Base-by-base conservation (phyloP, 2,329 filamentous ascomycete species). In the Scedosporium minutisporum region DNA sequence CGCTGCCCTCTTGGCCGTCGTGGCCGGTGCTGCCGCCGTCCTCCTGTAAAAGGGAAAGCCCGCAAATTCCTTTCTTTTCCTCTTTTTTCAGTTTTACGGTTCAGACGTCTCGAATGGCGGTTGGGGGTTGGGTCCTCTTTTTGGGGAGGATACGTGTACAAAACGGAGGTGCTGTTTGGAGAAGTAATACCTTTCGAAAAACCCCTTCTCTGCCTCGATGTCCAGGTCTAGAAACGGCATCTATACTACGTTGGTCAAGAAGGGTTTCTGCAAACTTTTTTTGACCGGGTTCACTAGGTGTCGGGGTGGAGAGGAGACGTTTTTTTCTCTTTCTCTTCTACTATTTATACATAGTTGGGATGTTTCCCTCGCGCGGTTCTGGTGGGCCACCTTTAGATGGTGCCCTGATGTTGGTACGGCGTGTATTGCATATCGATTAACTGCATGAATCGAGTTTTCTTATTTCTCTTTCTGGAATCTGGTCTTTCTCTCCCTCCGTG, bases 21-120 rank as follows among this genome's bases (percentile, higher is more conserved):
- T 80, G 41, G 79, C 72, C 62, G 75, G 74, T 41, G 73, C 75
- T 63, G 71, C 82, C 63, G 71, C 82, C 63, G 66, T 82, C 67
- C 71, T 83, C 46, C 63, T 74, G 65, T 73, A 71, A 64, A 14
- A 38, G 58, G 33, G 2, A 27, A 25, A 58, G 29, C 16, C 23
- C 23, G 18, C 44, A 23, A 55, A 14, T 27, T 6, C 14, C 38
- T 60, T 41, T 42, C 38, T 25, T 21, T 46, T 18, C 23, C 33
- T 27, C 42, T 51, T 25, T 44, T 25, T 25, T 25, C 18, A 23
- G n/a, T 27, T 25, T 57, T 29, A 21, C 16, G 18, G 21, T 23
- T 44, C 18, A 21, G 10, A 38, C 27, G 27, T 29, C 57, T 41
- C 21, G 29, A 21, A n/a, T 7, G 38, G 25, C 21, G 16, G 53